Evolutionary conservation across 805 yeast genomes (phyloP), one percentile per base, ranked within the genome.

Genomic region (Starmerella asiatica): DNA sequence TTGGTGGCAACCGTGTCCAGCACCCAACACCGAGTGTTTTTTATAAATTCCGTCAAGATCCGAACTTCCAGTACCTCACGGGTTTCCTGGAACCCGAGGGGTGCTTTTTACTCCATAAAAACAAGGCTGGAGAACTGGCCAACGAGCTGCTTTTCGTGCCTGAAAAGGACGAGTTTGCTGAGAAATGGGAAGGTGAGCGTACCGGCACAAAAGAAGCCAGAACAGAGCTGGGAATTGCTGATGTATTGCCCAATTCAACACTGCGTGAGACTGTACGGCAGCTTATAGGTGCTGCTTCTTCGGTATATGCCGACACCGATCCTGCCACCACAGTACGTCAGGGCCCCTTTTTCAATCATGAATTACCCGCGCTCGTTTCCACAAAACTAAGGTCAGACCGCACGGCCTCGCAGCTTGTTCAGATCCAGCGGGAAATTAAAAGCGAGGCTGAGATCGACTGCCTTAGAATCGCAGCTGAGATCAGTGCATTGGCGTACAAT

Each of bases 41-140:
- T 53, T 76, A 86, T 55, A 79, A 80, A 29, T 91, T 91, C 56
- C 93, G 88, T 55, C 99, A 91, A 61, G 79, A 86, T 55, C 88
- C 81, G 39, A 85, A 91, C 56, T 65, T 91, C 17, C 86, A 63
- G 59, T 88, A 88, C 57, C 59, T 88, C 44, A 79, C 93, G 1
- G 97, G 97, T 3, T 85, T 93, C 83, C 70, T 81, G 45, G 96
- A 86, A 55, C 94, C 96, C 3, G 78, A 81, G 48, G 73, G 93
- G 0, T 55, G 58, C 70, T 77, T 45, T 71, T 73, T 46, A 57
- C 75, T 31, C 60, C 63, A 27, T 65, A 66, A 39, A 60, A 24
- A 30, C 24, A 40, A 42, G 37, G 26, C 26, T 23, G 26, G 26
- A 11, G 26, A 23, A 11, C 7, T 23, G 26, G 65, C 73, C 27